Evolutionary conservation across 139 green algal genomes (phyloP).

Genomic region (Closterium sp.): DNA sequence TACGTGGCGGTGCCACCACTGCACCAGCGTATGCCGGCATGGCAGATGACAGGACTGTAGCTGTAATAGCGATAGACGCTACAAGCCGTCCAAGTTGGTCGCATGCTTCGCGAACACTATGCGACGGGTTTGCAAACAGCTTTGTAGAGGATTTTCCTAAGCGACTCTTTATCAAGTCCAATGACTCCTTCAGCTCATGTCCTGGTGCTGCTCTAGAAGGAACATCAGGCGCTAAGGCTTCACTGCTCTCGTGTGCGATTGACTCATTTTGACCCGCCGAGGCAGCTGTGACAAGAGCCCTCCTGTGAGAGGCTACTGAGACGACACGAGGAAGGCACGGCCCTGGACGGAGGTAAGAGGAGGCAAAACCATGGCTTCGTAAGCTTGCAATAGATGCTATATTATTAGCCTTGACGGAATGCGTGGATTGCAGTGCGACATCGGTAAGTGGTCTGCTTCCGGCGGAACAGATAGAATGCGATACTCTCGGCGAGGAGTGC

Average conservation of each 20-base stretch:
- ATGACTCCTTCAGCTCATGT: not conserved
- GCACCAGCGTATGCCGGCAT: not conserved
- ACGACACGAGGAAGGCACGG: not conserved
- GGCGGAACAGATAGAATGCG: not conserved
- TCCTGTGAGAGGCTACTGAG: not conserved
- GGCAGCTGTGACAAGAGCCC: not conserved
- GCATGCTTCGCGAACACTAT: not conserved
- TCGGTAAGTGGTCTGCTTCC: not conserved
- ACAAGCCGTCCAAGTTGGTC: not conserved
- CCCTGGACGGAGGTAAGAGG: not conserved
- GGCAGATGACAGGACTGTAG: not conserved
- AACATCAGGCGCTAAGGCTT: not conserved
- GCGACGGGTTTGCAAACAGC: not conserved
- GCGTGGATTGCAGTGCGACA: not conserved
- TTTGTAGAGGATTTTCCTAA: not conserved
- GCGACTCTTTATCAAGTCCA: not conserved
- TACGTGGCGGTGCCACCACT: slow-evolving; percentile 22
- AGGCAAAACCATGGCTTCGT: not conserved
- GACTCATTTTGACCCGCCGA: not conserved
- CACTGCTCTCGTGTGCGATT: not conserved
- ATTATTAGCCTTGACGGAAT: not conserved
- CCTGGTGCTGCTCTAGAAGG: not conserved
- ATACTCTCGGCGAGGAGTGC: not conserved
- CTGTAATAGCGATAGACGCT: not conserved
- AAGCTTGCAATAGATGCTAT: not conserved